Percentiles rank a stretch among this genome's conserved stretches.
These are phyloP conservation scores for Cercis canadensis DNA, from an alignment of 306 rosid species.

Conservation along the genomic window DNA sequence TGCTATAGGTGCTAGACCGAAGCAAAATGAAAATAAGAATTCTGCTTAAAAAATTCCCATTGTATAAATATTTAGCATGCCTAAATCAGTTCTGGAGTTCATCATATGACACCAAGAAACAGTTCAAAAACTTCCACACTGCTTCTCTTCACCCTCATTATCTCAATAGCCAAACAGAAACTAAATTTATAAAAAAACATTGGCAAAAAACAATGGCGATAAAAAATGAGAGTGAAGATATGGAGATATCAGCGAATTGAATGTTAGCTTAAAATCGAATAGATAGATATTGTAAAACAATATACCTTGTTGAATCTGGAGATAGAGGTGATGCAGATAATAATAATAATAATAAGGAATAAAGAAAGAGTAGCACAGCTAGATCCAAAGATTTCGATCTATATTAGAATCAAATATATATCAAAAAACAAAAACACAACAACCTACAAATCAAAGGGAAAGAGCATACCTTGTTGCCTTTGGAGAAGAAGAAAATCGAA, in stretches of 20 bases:
- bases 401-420: too few species aligned
- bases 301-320: too few species aligned
- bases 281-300: too few species aligned
- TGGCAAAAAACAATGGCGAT: not conserved
- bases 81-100: not conserved
- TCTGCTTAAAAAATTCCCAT: not conserved
- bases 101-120: not conserved
- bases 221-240: not conserved
- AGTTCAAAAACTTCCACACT: not conserved
- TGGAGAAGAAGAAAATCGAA: too few species aligned
- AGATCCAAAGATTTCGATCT: too few species aligned
- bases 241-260: slow-evolving; percentile 29
- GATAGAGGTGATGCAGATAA: too few species aligned
- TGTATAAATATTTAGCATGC: not conserved
- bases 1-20: not conserved
- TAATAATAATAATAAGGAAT: too few species aligned
- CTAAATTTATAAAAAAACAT: not conserved
- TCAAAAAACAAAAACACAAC: too few species aligned
- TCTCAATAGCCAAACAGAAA: not conserved
- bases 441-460: too few species aligned
- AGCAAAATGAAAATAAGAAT: not conserved
- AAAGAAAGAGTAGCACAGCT: too few species aligned
- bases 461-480: too few species aligned
- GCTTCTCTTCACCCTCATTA: slow-evolving; percentile 12
- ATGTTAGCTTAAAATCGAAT: too few species aligned